Evolutionary conservation across 2,329 filamentous ascomycete genomes (phyloP), one percentile per base, ranked within the genome.

Genomic region (Fusarium decemcellulare): DNA sequence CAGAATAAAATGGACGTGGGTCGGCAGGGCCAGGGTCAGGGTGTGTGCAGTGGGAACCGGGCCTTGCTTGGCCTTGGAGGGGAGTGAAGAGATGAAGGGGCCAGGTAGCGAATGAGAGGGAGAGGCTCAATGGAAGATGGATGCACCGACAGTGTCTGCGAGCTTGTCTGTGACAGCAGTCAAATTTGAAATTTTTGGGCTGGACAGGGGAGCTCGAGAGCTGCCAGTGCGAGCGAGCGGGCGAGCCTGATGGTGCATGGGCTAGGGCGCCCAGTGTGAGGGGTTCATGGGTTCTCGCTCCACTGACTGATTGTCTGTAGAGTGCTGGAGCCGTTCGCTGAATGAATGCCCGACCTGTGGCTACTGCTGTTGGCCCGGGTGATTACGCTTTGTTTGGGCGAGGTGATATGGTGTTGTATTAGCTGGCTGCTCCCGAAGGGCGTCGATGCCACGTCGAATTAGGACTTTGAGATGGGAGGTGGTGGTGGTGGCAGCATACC

Each of bases 11-110:
- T 43, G 32, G 44, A 37, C 34, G 43, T 46, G 65, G 58, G 65
- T 54, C 51, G 48, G 62, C 42, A 30, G 29, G 43, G 54, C n/a
- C 37, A 50, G 47, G 62, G 52, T 42, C 40, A 54, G 51, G 65
- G 58, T 15, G 37, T 52, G 56, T 29, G 47, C 34, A 34, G 27
- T 51, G 56, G 32, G 47, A 48, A 44, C 11, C 10, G 42, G 9
- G 12, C 9, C 9, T 36, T 36, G 37, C 27, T 52, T 52, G 34
- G 56, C 52, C 46, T 64, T 61, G 56, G 53, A 37, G 42, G 53
- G 53, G 53, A 37, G 53, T 56, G 53, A 32, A 56, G 23, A n/a
- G 16, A 55, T 30, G 30, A 15, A 54, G n/a, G 44, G 44, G 10
- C 46, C 14, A 18, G 8, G 32, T 6, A 51, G 34, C 48, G 48